Percentiles rank a stretch among this genome's conserved stretches.
phyloP scores from a whole-genome alignment of 208 protist genomes.

The Crithidia thermophila region DNA sequence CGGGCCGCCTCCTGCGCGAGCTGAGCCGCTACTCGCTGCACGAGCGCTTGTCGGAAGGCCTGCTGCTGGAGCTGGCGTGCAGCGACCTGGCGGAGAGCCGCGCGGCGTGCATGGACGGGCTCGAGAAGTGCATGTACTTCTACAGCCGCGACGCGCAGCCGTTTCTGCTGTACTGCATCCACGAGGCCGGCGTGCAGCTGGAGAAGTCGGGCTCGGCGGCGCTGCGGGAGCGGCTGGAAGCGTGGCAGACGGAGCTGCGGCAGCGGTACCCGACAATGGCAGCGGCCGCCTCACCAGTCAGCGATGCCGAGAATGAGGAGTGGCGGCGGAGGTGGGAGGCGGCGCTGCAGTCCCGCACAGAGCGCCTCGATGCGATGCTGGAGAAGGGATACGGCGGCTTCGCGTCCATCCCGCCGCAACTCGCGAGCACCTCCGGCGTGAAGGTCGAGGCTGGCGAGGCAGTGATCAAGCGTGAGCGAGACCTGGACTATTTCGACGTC shows the following conservation, averaged over 20 bases:
- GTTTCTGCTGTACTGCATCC: slow-evolving; percentile 55
- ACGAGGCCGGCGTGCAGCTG: slow-evolving; percentile 24
- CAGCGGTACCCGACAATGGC: slow-evolving; percentile 29
- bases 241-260: slow-evolving; percentile 52
- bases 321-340: slow-evolving; percentile 20
- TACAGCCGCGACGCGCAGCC: slow-evolving; percentile 80
- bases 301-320: slow-evolving; percentile 6
- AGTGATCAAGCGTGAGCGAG: slow-evolving; percentile 62
- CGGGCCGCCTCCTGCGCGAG: slow-evolving; percentile 75
- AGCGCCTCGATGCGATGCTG: slow-evolving; percentile 27
- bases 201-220: background rate
- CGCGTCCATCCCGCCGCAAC: slow-evolving; percentile 22
- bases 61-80: slow-evolving; percentile 67
- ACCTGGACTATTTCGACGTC: slow-evolving; percentile 59
- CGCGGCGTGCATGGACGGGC: slow-evolving; percentile 57
- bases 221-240: slow-evolving; percentile 27
- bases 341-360: slow-evolving; percentile 6
- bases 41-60: slow-evolving; percentile 69
- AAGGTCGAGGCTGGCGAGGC: slow-evolving; percentile 26
- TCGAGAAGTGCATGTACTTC: slow-evolving; percentile 87
- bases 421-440: background rate
- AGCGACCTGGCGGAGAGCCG: slow-evolving; percentile 33
- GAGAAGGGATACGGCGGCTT: slow-evolving; percentile 33
- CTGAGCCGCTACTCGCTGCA: slow-evolving; percentile 87
- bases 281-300: background rate